Evolutionary conservation across 1,284 basidiomycete genomes (phyloP), one percentile per base, ranked within the genome.

Genomic region (Sporisorium sorghi): DNA sequence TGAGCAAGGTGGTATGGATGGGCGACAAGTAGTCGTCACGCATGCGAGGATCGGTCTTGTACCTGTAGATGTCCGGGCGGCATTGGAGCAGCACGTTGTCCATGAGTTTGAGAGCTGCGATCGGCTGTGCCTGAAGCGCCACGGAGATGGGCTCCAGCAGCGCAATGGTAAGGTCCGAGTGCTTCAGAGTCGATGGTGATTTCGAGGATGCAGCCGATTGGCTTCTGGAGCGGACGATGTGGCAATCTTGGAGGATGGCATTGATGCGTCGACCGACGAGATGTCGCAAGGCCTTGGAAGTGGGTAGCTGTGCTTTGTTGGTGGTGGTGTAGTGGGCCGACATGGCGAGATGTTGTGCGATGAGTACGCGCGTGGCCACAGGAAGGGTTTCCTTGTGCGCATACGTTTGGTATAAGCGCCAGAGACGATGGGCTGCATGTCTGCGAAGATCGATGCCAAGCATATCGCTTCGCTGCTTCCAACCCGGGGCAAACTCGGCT

Each of bases 211-310:
- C 17, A 11, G 21, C 23, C 7, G 46, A 5, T 9, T 11, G 17
- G 5, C 48, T 33, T 14, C 53, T 42, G 14, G 43, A 23, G 40
- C 42, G 56, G 10, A 58, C 23, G 17, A 51, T 3, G 0, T 44
- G 26, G 39, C 67, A 70, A 21, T 70, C 67, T 49, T 70, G 57
- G n/a, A 55, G 23, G 39, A 72, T 63, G 40, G 69, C 69, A 14
- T 35, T 24, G 46, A 72, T 50, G 17, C 63, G 64, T 23, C 48
- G 56, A 15, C 59, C 63, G 12, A 53, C 19, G 14, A 67, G 48
- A 32, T 30, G 66, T 14, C 69, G 69, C 17, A 72, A n/a, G 8
- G 51, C 58, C 42, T 67, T 66, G 17, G 33, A 60, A n/a, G 30
- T 28, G 11, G 49, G 33, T 8, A 48, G 32, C 23, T 19, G 2